Conservation (phyloP, 352 stramenopile genomes). For the Pythium guiyangense region DNA sequence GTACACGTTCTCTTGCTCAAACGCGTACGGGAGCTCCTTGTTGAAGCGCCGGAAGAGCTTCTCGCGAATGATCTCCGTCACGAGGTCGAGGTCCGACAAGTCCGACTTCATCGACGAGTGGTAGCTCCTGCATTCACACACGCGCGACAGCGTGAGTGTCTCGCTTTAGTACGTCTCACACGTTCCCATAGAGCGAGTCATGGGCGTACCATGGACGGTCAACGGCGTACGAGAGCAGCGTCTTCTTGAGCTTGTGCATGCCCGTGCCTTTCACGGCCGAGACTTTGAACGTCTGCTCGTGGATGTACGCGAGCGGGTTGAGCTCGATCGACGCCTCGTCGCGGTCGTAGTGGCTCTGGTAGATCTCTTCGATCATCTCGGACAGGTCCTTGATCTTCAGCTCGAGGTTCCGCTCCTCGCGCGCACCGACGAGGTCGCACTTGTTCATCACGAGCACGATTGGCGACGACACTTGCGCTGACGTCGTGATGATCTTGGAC, state of each 20-base stretch:
- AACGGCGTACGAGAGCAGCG: constrained; percentile 59
- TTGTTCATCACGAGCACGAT: constrained; percentile 89
- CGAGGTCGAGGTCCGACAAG: constrained; percentile 74
- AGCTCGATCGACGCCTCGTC: constrained; percentile 46
- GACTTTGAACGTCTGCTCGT: constrained; percentile 70
- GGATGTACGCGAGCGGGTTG: constrained; percentile 65
- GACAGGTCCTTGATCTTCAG: constrained; percentile 73
- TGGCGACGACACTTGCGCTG: constrained; percentile 63
- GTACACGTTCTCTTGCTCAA: constrained; percentile 77
- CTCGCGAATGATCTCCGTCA: constrained; percentile 86
- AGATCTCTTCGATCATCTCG: constrained; percentile 81
- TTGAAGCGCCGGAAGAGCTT: constrained; percentile 88
- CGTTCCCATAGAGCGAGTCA: too few relatives aligned
- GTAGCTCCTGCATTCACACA: constrained; percentile 43
- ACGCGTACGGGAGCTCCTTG: constrained; percentile 81
- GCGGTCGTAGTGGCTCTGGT: constrained; percentile 56
- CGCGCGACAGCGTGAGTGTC: background rate
- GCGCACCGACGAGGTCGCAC: constrained; percentile 54
- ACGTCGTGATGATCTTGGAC: constrained; percentile 75
- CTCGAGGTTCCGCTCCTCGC: constrained; percentile 49
- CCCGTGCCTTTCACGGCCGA: constrained; percentile 72
- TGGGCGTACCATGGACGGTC: constrained; percentile 66
- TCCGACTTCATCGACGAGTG: constrained; percentile 86
- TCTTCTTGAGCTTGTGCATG: constrained; percentile 61
- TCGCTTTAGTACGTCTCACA: too few relatives aligned